These are phyloP conservation scores for Aspergillus phoenicis DNA, from an alignment of 2,329 filamentous ascomycete species.

Conservation along the genomic window DNA sequence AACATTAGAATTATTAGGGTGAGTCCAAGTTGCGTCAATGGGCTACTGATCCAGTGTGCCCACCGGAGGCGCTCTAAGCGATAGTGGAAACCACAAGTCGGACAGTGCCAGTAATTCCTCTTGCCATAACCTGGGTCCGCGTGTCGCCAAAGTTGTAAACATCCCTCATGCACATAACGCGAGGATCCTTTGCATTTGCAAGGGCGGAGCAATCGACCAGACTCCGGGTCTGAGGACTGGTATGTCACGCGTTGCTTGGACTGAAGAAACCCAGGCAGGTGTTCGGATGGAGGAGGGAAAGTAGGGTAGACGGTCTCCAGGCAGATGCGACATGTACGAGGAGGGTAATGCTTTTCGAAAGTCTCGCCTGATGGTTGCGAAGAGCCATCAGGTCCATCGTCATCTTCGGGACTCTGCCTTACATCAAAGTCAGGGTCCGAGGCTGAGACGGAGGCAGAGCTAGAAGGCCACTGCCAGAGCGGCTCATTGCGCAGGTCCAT, in stretches of 20 bases:
- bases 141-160: constrained; percentile 79
- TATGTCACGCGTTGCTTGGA: constrained; percentile 65
- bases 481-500: constrained; percentile 28
- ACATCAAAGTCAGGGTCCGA: constrained; percentile 5
- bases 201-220: constrained; percentile 79
- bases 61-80: constrained; percentile 74
- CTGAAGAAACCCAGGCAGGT: constrained; percentile 60
- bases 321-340: constrained; percentile 85
- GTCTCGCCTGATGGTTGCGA: constrained; percentile 23
- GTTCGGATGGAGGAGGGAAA: constrained; percentile 57
- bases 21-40: constrained; percentile 66
- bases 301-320: constrained; percentile 70
- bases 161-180: constrained; percentile 92
- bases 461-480: constrained; percentile 30
- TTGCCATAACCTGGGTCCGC: constrained; percentile 65
- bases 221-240: constrained; percentile 70
- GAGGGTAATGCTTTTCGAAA: constrained; percentile 60
- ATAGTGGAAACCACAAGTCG: constrained; percentile 84
- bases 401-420: constrained; percentile 15
- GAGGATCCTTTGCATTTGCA: constrained; percentile 93
- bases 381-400: constrained; percentile 18
- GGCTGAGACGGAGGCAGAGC: constrained; percentile 12
- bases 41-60: constrained; percentile 70
- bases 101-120: constrained; percentile 82
- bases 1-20: constrained; percentile 72